Base-by-base conservation (phyloP, 169 alveolate species). In the Babesia sp. region DNA sequence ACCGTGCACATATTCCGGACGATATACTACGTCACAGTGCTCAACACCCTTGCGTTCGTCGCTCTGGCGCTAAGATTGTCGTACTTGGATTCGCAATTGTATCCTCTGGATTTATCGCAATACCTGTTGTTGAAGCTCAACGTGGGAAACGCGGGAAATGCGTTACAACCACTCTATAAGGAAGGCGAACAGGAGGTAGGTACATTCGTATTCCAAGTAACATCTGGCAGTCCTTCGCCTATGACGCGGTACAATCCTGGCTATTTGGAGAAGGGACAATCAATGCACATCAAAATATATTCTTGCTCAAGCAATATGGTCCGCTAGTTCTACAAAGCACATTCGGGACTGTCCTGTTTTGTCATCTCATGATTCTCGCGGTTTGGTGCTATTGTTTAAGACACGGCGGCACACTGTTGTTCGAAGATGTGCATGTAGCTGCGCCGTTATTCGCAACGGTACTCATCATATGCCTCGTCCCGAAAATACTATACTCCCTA, bases 261-360 rank as follows among this genome's bases (percentile, higher is more conserved):
- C 28, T 78, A 20, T 60, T 45, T 46, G 94, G 91, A 36, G 85
- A 90, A 6, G 74, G 89, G 22, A 79, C 89, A 34, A 91, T 91
- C 20, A 90, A 87, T 73, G 89, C 90, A 33, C 95, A 91, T 56
- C 94, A 91, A 60, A 91, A 90, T 70, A 66, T 91, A 12, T 91
- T 91, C 71, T 67, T 73, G 57, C 78, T 90, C 71, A 86, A 90
- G 92, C 90, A 94, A 6, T 84, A 90, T 51, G 95, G 95, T 0
- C 95, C 95, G 24, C 34, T 28, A 22, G 75, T 68, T 22, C 63
- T 80, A 26, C 58, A 39, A 28, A 80, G 54, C 42, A 26, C 41
- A 6, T 71, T 71, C 37, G 83, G 64, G 28, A 74, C 56, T 8
- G 33, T 44, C 37, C 33, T 72, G 34, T 57, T 72, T 50, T 72